Conservation (phyloP, 169 alveolate genomes). For the Eimeria sp. region DNA sequence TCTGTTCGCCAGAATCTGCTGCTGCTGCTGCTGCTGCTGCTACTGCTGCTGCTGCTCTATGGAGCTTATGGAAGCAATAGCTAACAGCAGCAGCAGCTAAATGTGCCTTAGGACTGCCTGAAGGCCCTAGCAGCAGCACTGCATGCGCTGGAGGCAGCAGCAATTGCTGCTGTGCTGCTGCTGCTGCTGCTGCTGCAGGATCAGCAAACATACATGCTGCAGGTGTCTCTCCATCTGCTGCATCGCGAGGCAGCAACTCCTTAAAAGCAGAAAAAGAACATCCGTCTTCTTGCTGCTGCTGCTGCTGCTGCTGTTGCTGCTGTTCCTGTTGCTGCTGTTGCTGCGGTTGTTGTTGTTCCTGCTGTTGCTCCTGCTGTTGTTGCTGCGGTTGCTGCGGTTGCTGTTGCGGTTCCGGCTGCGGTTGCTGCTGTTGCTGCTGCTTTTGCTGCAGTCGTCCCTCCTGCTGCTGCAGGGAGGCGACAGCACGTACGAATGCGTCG, state of each 20-base stretch:
- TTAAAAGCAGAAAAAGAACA: not conserved
- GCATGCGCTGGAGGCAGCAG: constrained; percentile 59
- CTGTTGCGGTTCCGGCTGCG: not conserved
- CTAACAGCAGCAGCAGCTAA: constrained; percentile 35
- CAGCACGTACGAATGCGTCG: constrained; percentile 22
- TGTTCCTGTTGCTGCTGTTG: not conserved
- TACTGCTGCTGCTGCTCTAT: too few species aligned
- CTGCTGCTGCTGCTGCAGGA: constrained; percentile 11
- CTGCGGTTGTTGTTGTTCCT: constrained; percentile 28
- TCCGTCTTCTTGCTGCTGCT: not conserved
- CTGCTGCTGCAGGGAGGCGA: constrained; percentile 62
- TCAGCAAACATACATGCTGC: constrained; percentile 25
- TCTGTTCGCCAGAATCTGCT: too few species aligned
- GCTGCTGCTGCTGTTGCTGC: too few species aligned
- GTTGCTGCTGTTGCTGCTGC: not conserved
- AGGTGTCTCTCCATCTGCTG: constrained; percentile 47
- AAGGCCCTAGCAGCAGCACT: constrained; percentile 50
- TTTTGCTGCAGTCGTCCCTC: constrained; percentile 8
- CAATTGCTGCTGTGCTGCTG: constrained; percentile 35
- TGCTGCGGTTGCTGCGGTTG: not conserved
- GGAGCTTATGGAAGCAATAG: constrained; percentile 57
- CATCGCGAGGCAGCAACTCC: constrained; percentile 19
- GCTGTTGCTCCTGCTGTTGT: not conserved
- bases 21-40: too few species aligned
- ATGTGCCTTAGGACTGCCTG: constrained; percentile 33